phyloP scores from a whole-genome alignment of 2,329 filamentous ascomycete species.

The Hirsutella minnesotensis region DNA sequence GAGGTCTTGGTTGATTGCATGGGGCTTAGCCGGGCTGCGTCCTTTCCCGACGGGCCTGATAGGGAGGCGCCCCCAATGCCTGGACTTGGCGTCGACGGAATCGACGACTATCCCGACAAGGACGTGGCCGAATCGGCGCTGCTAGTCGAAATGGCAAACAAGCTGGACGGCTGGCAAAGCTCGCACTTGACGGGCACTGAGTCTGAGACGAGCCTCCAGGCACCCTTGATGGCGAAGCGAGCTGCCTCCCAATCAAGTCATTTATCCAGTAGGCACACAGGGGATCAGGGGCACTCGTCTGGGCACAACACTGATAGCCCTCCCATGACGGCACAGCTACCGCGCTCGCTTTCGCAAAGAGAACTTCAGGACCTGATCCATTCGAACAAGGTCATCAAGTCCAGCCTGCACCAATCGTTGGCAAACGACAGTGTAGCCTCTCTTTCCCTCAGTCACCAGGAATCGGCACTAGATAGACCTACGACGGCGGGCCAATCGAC shows the following conservation, averaged over 20 bases:
- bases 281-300: slow-evolving; percentile 23
- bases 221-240: slow-evolving; percentile 24
- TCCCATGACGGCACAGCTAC: slow-evolving; percentile 41
- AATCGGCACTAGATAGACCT: slow-evolving; percentile 29
- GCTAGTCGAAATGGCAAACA: slow-evolving; percentile 25
- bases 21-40: slow-evolving; percentile 39
- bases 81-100: slow-evolving; percentile 9
- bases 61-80: slow-evolving; percentile 11
- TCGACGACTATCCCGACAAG: slow-evolving; percentile 18
- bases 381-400: slow-evolving; percentile 46
- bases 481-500: slow-evolving; percentile 9
- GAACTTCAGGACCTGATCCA: slow-evolving; percentile 49
- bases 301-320: slow-evolving; percentile 45
- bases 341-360: slow-evolving; percentile 36
- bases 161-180: slow-evolving; percentile 38
- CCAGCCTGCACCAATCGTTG: slow-evolving; percentile 40
- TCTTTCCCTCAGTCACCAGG: slow-evolving; percentile 37
- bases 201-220: slow-evolving; percentile 26
- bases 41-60: slow-evolving; percentile 13
- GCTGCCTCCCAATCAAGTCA: slow-evolving; percentile 38
- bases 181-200: slow-evolving; percentile 38
- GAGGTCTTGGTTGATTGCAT: slow-evolving; percentile 74
- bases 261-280: slow-evolving; percentile 35
- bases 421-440: slow-evolving; percentile 48
- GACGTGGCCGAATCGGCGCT: slow-evolving; percentile 25